Evolutionary conservation across 768 basidiomycete genomes (phyloP).

Genomic region (Baorangia bicolor): DNA sequence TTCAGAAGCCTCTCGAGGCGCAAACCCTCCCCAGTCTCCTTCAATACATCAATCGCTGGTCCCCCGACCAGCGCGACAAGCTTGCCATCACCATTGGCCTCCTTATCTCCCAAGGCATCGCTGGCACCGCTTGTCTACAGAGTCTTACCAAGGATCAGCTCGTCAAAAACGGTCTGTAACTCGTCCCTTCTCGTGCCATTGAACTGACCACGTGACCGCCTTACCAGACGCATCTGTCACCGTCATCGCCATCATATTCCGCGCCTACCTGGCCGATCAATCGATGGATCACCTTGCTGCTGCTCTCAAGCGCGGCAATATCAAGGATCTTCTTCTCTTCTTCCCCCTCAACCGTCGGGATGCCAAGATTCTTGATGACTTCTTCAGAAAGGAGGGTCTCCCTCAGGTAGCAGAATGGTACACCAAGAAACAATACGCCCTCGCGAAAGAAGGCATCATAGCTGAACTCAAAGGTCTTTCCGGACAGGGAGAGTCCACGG

Average conservation of each 20-base stretch:
- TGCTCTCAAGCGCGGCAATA: slow-evolving; percentile 78
- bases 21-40: slow-evolving; percentile 77
- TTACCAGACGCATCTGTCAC: slow-evolving; percentile 69
- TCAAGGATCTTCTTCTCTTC: slow-evolving; percentile 83
- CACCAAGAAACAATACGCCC: slow-evolving; percentile 83
- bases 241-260: slow-evolving; percentile 77
- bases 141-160: slow-evolving; percentile 91
- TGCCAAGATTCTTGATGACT: slow-evolving; percentile 71
- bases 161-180: slow-evolving; percentile 79
- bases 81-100: slow-evolving; percentile 79
- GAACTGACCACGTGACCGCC: slow-evolving; percentile 9
- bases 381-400: slow-evolving; percentile 81
- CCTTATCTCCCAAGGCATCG: slow-evolving; percentile 81
- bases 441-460: slow-evolving; percentile 76
- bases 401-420: slow-evolving; percentile 90
- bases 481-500: slow-evolving; percentile 64
- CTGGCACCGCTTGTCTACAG: slow-evolving; percentile 72
- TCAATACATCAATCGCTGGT: slow-evolving; percentile 89
- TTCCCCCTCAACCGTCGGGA: slow-evolving; percentile 86
- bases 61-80: slow-evolving; percentile 73
- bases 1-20: slow-evolving; percentile 94
- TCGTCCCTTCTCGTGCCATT: not conserved
- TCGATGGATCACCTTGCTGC: slow-evolving; percentile 86
- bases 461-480: slow-evolving; percentile 67
- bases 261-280: slow-evolving; percentile 76